phyloP scores from a whole-genome alignment of 1,284 basidiomycete species.

The Cutaneotrichosporon sp. region DNA sequence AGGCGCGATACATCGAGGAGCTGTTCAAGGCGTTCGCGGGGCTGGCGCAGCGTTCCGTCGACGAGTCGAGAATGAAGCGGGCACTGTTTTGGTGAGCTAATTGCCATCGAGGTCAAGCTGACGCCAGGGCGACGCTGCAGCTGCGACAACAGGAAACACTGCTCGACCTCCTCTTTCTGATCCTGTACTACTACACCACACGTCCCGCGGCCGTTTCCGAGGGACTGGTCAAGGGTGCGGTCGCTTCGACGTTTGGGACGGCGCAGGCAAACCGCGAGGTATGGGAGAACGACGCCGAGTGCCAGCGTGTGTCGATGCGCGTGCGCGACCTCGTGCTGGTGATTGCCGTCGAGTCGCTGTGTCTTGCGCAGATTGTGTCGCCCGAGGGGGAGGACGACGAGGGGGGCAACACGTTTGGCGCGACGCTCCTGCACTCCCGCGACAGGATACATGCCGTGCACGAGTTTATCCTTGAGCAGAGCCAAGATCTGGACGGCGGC shows the following conservation, averaged over 20 bases:
- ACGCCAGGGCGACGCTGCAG: conserved; percentile 36
- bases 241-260: conserved; percentile 38
- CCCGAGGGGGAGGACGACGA: conserved; percentile 17
- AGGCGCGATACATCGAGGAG: conserved; percentile 32
- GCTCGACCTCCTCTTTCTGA: conserved; percentile 38
- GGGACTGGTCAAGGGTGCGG: conserved; percentile 31
- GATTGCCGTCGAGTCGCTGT: conserved; percentile 36
- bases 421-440: conserved; percentile 28
- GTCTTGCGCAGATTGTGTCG: conserved; percentile 30
- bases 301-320: conserved; percentile 21
- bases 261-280: conserved; percentile 36
- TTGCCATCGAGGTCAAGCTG: neutral
- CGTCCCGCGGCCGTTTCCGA: conserved; percentile 34
- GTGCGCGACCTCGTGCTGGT: conserved; percentile 38
- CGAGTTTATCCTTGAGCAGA: conserved; percentile 32
- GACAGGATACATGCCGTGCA: conserved; percentile 30
- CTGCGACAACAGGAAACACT: conserved; percentile 34
- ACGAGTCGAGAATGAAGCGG: conserved; percentile 15
- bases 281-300: conserved; percentile 34
- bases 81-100: conserved; percentile 32
- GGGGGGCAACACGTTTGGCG: conserved; percentile 14
- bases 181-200: conserved; percentile 32
- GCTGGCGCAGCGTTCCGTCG: conserved; percentile 30
- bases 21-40: conserved; percentile 35
- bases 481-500: conserved; percentile 22